Base-by-base conservation (phyloP, 208 protist species). In the Strigomonas galati region DNA sequence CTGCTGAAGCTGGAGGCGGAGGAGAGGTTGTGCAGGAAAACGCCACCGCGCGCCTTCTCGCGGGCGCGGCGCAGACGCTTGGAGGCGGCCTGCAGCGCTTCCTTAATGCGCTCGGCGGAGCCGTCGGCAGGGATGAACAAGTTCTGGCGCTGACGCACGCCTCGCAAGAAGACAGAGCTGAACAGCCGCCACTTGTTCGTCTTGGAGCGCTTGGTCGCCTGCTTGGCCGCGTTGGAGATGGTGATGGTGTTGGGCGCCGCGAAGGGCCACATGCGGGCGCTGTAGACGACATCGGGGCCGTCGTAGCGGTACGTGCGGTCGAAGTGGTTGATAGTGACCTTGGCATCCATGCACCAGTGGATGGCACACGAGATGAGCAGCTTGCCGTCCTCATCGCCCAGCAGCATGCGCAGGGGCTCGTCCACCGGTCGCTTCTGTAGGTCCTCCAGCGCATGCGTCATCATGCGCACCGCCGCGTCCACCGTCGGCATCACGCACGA, bases 341-440 rank as follows among this genome's bases (percentile, higher is more conserved):
- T 79, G 5, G 81, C 88, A 60, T 91, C 77, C 27, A 57, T 81
- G 64, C 89, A 94, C 84, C 85, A 94, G 77, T 94, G 82, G 27
- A 92, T 76, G n/a, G 85, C 77, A 59, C 79, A 89, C 19, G 77
- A 72, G 49, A 94, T 19, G 60, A 82, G 51, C 7, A 91, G 65
- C 46, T 63, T 15, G 49, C 83, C 81, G 26, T 88, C 81, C 12
- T 86, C 81, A 17, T 30, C 26, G 30, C 84, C 83, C 27, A 92
- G 72, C 35, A 86, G 74, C 26, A 72, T 65, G 43, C 57, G 74
- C 61, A 94, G 73, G 31, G 77, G 63, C 1, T 67, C 78, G 68
- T 94, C 89, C 49, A 92, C 72, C 23, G 66, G 72, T 2, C 71
- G 21, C 21, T 30, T 64, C n/a, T 87, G 81, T 30, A 89, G 61